A percentile compares a stretch with the other conserved stretches of the same genome.
Evolutionary conservation across 1,284 basidiomycete species (phyloP).

Genomic region (Psilocybe mexicana): DNA sequence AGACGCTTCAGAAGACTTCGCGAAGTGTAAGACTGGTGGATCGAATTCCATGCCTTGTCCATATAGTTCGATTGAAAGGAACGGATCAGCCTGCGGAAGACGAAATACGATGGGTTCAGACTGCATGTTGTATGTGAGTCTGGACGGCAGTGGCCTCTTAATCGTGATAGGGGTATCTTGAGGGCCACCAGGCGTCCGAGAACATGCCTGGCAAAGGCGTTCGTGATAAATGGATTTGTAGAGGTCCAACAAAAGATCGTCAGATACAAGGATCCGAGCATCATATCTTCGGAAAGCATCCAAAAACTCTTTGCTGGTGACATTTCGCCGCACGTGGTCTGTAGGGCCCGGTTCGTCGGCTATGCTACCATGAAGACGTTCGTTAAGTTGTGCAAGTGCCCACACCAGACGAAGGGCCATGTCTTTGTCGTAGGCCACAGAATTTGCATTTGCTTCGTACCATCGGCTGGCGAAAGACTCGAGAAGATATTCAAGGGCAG

Average conservation of each 20-base stretch:
- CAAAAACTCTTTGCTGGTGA: constrained; percentile 76
- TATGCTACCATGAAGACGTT: constrained; percentile 69
- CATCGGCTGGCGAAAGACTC: constrained; percentile 89
- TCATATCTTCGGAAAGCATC: constrained; percentile 80
- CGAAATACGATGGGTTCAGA: constrained; percentile 84
- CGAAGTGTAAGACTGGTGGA: constrained; percentile 78
- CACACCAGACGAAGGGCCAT: constrained; percentile 78
- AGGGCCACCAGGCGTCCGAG: constrained; percentile 40
- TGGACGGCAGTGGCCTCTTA: constrained; percentile 72
- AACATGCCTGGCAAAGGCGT: constrained; percentile 72
- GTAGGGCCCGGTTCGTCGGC: constrained; percentile 62
- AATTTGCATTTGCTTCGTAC: constrained; percentile 84
- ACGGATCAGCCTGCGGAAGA: constrained; percentile 78
- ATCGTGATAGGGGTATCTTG: constrained; percentile 61
- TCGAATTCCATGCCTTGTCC: constrained; percentile 88
- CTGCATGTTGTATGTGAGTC: constrained; percentile 81
- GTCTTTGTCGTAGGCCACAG: constrained; percentile 78
- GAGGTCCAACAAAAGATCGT: constrained; percentile 73
- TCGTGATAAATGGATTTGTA: constrained; percentile 77
- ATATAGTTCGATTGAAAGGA: constrained; percentile 77
- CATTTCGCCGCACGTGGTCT: constrained; percentile 60
- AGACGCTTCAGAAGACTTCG: constrained; percentile 73
- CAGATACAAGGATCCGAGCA: constrained; percentile 63
- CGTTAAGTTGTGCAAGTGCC: constrained; percentile 86
- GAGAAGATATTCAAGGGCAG: constrained; percentile 64